Base-by-base conservation (phyloP, 805 yeast genomes). In the Saccharomycopsis malanga region DNA sequence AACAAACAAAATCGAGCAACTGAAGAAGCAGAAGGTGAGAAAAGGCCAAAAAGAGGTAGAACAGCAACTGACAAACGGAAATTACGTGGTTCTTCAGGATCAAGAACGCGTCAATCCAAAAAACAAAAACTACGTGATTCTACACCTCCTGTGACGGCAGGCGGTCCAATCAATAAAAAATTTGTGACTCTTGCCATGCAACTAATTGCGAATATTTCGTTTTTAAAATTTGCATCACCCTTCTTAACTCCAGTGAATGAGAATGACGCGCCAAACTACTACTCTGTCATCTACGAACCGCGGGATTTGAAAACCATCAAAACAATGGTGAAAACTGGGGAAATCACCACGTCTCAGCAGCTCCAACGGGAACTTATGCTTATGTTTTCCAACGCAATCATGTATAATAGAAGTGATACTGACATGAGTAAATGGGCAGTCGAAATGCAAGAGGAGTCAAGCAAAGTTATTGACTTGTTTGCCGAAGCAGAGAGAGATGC, bases 381-480 rank as follows among this genome's bases (percentile, higher is more conserved):
- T 50, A 83, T 86, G 93, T 83, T 82, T 64, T 83, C 91, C 44
- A 86, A 86, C 61, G 86, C 91, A 15, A 73, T 85, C 15, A 86
- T 86, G 93, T 86, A 80, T 64, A 85, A 86, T 61, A 75, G 75
- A 55, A 71, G 77, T 52, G 78, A 74, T 50, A 74, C 79, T 23
- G 87, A 81, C 45, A 70, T 83, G 51, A 76, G 74, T 37, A 61
- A 64, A 32, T 73, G 85, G 72, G 76, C 87, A 1, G 66, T 72
- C 52, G 85, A 78, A 54, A 83, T 86, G 91, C 79, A 76, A 66
- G 65, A 69, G 36, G 93, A 83, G 43, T 76, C 82, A 4, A 76
- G 73, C 29, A 73, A 69, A 14, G 66, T 79, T 29, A 67, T 79
- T 53, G 66, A 73, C 46, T 62, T 83, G 59, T 81, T 84, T 58